Evolutionary conservation across 768 basidiomycete species (phyloP), one percentile per base, ranked within the genome.

Genomic region (Amanita pseudoporphyria): DNA sequence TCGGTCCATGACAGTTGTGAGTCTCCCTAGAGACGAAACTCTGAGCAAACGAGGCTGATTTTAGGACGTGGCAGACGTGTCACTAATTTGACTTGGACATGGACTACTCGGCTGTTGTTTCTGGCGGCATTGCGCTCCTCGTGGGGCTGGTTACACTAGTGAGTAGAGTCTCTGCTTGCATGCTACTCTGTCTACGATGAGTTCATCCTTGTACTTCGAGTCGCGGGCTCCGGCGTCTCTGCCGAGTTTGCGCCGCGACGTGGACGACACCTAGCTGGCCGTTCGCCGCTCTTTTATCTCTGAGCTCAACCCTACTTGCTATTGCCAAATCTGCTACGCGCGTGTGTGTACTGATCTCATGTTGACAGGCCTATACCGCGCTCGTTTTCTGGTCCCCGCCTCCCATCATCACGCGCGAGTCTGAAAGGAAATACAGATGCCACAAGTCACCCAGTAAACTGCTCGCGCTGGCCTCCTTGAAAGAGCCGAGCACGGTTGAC

Each of bases 171-270:
- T 57, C 9, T 3, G 37, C 26, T 35, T 32, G 0, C 18, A 12
- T n/a, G 13, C 10, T 35, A n/a, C n/a, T n/a, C n/a, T n/a, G n/a
- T n/a, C n/a, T n/a, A 35, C 35, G 49, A 16, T 51, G 59, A 67
- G 86, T 77, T 87, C 87, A 90, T 90, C 87, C 87, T 90, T 90
- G 87, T 90, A 89, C 87, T 89, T 84, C 71, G 87, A 89, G 82
- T 71, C 61, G 58, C 67, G 81, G 81, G 87, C 72, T 66, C 55
- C n/a, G n/a, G n/a, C n/a, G n/a, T n/a, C n/a, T n/a, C n/a, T n/a
- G n/a, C n/a, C n/a, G n/a, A n/a, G n/a, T n/a, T n/a, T 52, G 74
- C 84, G 86, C 76, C 71, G 69, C 61, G 69, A 68, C 73, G 64
- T 75, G 57, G 87, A 84, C 81, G 87, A 85, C 60, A 37, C 51